Evolutionary conservation across 169 alveolate species (phyloP).

Genomic region (Plasmodium gaboni): DNA sequence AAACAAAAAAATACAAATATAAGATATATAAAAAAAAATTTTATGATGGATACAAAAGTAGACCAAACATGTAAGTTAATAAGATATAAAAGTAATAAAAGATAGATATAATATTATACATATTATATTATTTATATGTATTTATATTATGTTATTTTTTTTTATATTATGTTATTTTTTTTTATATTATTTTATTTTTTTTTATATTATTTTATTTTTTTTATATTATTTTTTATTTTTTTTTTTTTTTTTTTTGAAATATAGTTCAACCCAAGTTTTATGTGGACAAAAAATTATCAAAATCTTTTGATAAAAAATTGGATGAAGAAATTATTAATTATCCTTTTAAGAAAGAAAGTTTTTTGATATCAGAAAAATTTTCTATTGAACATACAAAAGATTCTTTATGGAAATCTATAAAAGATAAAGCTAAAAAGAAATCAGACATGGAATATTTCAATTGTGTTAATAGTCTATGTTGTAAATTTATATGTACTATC

Average conservation of each 20-base stretch:
- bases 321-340: slow-evolving; percentile 15
- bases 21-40: neutral
- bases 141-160: no score
- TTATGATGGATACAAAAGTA: slow-evolving; percentile 19
- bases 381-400: slow-evolving; percentile 11
- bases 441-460: slow-evolving; percentile 30
- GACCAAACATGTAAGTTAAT: slow-evolving; percentile 2
- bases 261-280: no score
- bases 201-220: no score
- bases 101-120: neutral
- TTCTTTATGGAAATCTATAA: slow-evolving; percentile 39
- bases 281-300: neutral
- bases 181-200: no score
- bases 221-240: no score
- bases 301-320: neutral
- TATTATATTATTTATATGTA: neutral
- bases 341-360: slow-evolving; percentile 2
- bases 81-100: neutral
- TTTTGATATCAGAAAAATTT: slow-evolving; percentile 18
- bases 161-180: no score
- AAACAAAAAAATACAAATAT: no score
- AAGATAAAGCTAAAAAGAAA: slow-evolving; percentile 34
- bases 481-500: slow-evolving; percentile 28
- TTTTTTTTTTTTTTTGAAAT: no score
- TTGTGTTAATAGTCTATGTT: slow-evolving; percentile 8